phyloP scores from a whole-genome alignment of 2,329 filamentous ascomycete species.

The Beauveria varroae region DNA sequence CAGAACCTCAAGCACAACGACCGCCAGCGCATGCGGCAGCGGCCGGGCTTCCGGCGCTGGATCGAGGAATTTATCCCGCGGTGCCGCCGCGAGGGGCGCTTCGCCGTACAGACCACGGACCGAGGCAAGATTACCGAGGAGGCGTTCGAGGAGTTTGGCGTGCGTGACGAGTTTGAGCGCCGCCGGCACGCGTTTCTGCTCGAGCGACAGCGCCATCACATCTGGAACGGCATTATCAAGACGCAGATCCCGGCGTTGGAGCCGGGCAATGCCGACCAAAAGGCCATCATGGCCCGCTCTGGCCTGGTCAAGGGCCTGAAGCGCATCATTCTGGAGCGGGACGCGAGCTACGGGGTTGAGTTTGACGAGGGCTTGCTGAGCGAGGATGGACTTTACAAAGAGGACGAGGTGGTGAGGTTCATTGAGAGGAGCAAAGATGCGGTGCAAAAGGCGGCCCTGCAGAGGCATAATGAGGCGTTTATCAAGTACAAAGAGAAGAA shows the following conservation, averaged over 20 bases:
- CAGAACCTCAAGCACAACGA: slow-evolving; percentile 45
- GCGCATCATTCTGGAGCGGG: slow-evolving; percentile 40
- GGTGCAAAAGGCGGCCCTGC: slow-evolving; percentile 29
- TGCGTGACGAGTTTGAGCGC: slow-evolving; percentile 34
- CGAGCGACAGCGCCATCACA: slow-evolving; percentile 31
- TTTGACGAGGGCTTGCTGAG: slow-evolving; percentile 23
- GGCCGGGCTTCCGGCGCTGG: slow-evolving; percentile 54
- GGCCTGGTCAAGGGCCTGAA: slow-evolving; percentile 36
- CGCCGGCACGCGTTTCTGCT: slow-evolving; percentile 34
- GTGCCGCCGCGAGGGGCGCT: slow-evolving; percentile 34
- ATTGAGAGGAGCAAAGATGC: slow-evolving; percentile 30
- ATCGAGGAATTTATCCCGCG: slow-evolving; percentile 54
- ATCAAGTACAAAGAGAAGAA: slow-evolving; percentile 5
- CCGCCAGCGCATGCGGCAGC: slow-evolving; percentile 43
- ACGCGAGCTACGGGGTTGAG: slow-evolving; percentile 30
- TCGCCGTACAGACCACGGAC: slow-evolving; percentile 19
- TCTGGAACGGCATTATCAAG: slow-evolving; percentile 42
- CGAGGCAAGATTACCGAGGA: slow-evolving; percentile 43
- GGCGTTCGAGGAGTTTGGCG: slow-evolving; percentile 45
- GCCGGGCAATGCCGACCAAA: slow-evolving; percentile 16
- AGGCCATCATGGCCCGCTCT: slow-evolving; percentile 24
- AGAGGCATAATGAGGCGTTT: slow-evolving; percentile 17
- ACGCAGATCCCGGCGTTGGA: slow-evolving; percentile 21
- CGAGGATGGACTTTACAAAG: slow-evolving; percentile 34
- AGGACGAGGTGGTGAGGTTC: slow-evolving; percentile 34